These are phyloP conservation scores for Penicillium sp. DNA, from an alignment of 2,329 filamentous ascomycete genomes.

Conservation along the genomic window DNA sequence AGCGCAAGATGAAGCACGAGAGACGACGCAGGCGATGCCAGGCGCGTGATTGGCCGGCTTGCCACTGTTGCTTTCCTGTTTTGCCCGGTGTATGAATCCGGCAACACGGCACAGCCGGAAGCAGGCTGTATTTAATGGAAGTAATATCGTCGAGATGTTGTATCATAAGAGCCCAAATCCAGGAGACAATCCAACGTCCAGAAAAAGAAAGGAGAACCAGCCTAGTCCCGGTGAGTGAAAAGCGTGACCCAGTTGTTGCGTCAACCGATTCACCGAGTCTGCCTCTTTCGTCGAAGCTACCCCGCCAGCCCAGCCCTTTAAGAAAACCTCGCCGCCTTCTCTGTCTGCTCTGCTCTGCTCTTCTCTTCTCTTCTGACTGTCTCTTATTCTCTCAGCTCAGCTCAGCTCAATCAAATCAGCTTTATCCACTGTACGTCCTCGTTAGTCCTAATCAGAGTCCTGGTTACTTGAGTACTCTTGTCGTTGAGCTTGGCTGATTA, in stretches of 20 bases:
- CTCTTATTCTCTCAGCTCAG: neutral
- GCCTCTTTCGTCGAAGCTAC: constrained; percentile 27
- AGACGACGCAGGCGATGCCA: neutral
- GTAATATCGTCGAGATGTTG: too few relatives aligned
- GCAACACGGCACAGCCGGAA: constrained; percentile 26
- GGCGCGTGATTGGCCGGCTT: constrained; percentile 23
- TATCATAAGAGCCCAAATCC: too few relatives aligned
- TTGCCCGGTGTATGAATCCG: constrained; percentile 43
- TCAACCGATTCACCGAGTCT: constrained; percentile 30
- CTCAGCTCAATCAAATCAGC: constrained; percentile 1
- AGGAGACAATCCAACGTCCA: neutral
- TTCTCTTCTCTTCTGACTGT: neutral
- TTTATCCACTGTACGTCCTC: neutral
- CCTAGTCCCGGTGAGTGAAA: constrained; percentile 27
- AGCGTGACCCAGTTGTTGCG: constrained; percentile 28
- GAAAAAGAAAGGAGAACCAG: constrained; percentile 13
- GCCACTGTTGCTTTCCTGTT: constrained; percentile 37
- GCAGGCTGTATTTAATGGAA: neutral
- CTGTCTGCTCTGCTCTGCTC: constrained; percentile 3
- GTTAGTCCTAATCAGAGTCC: too few relatives aligned
- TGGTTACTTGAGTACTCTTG: too few relatives aligned
- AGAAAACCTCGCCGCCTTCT: constrained; percentile 6
- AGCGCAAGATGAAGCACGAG: neutral
- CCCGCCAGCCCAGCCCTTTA: constrained; percentile 17
- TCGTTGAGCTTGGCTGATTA: neutral